These are phyloP conservation scores for Prototheca cutis DNA, from an alignment of 163 green algal genomes.

Conservation along the genomic window DNA sequence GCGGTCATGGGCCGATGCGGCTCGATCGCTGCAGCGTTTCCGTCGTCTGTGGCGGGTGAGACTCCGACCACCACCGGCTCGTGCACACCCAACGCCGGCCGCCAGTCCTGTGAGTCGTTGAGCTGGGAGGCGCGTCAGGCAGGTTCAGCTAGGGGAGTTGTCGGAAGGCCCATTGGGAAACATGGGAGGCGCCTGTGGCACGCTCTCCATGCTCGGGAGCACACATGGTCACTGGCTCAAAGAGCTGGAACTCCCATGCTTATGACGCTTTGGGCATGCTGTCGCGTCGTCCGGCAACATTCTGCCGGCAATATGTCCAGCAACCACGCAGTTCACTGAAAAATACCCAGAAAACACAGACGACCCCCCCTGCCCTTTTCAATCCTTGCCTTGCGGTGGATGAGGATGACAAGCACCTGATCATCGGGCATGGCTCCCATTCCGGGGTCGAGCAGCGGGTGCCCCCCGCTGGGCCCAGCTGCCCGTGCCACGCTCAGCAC, in stretches of 20 bases:
- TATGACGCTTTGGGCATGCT: background rate
- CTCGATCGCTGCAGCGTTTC: too few species aligned
- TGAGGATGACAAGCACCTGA: background rate
- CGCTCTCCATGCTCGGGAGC: background rate
- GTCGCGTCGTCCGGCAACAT: background rate
- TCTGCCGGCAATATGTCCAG: background rate
- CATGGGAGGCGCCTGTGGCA: too few species aligned
- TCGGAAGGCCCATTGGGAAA: too few species aligned
- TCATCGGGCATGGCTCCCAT: background rate
- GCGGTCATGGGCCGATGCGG: too few species aligned
- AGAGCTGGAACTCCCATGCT: background rate
- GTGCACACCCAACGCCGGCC: too few species aligned
- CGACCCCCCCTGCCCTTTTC: background rate
- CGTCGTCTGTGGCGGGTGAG: too few species aligned
- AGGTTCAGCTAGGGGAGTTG: too few species aligned
- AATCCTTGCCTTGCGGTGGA: background rate
- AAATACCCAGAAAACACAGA: background rate
- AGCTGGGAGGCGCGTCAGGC: too few species aligned
- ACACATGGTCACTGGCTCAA: background rate
- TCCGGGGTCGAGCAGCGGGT: background rate
- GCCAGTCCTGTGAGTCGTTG: too few species aligned
- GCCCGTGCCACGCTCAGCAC: background rate
- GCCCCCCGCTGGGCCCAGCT: background rate
- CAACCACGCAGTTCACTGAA: background rate
- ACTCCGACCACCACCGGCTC: too few species aligned